Evolutionary conservation across 2,329 filamentous ascomycete species (phyloP), one percentile per base, ranked within the genome.

Genomic region (Metarhizium guizhouense): DNA sequence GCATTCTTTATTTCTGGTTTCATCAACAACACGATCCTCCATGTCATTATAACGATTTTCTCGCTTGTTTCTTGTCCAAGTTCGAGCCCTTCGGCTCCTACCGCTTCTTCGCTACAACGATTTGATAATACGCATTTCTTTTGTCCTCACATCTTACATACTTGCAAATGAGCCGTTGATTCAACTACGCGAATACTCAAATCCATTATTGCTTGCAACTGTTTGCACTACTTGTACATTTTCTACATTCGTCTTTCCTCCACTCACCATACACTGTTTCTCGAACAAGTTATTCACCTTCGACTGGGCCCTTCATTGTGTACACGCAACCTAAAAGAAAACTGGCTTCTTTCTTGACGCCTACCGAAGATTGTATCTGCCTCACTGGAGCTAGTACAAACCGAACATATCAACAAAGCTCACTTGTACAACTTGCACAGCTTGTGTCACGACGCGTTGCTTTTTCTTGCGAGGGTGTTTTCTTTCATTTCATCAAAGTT

Each of bases 31-130:
- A 68, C 67, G 65, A 68, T 64, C 63, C 40, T 68, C 67, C 66
- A 76, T 76, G 73, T 74, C 67, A 66, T 68, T 62, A 70, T 76
- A 76, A 76, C 73, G 73, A 72, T 66, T 55, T 64, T 62, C 60
- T 65, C 62, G 63, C 62, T 67, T 70, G 63, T 61, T 61, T 63
- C 65, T 59, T 63, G 64, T 57, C 59, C 64, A 56, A 29, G 64
- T 60, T 58, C 58, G 61, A 65, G 65, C 67, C 65, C 51, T 59
- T 61, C 56, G 62, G 65, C 65, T 68, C 66, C 56, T 61, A 54
- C 57, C 60, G 62, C 59, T 60, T 65, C 59, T 54, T 58, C 61
- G 55, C 65, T 60, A 67, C 67, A 64, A 69, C 66, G 54, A 59
- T 63, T 67, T 64, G 57, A 68, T 63, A 67, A 63, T 65, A 61